phyloP scores from a whole-genome alignment of 768 basidiomycete species.

The Coprinellus micaceus region DNA sequence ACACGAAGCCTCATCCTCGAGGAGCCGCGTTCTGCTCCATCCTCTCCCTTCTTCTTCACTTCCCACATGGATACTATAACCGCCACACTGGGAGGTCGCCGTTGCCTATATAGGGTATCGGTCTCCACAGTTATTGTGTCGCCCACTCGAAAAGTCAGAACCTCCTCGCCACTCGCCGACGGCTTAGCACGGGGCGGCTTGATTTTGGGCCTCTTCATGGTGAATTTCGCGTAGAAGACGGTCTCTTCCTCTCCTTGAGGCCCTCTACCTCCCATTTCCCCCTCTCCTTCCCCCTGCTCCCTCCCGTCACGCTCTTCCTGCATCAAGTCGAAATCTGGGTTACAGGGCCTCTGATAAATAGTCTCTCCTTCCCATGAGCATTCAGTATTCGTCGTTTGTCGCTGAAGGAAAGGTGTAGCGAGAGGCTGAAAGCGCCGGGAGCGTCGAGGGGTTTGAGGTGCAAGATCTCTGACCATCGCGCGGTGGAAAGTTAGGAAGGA shows the following conservation, averaged over 20 bases:
- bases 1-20: conserved; percentile 53
- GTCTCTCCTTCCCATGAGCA: conserved; percentile 26
- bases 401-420: conserved; percentile 21
- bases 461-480: conserved; percentile 8
- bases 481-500: not conserved
- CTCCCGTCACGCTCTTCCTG: conserved; percentile 20
- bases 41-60: conserved; percentile 21
- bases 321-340: conserved; percentile 20
- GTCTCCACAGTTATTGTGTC: conserved; percentile 65
- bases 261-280: conserved; percentile 13
- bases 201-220: conserved; percentile 27
- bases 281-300: conserved; percentile 3
- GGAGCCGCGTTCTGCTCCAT: conserved; percentile 13
- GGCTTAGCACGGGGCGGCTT: conserved; percentile 23
- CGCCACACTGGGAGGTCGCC: conserved; percentile 55
- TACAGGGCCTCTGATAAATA: conserved; percentile 21
- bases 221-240: conserved; percentile 32
- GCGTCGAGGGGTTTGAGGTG: conserved; percentile 28
- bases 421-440: conserved; percentile 29
- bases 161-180: conserved; percentile 17
- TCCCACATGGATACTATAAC: conserved; percentile 74
- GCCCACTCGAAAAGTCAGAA: conserved; percentile 47
- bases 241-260: conserved; percentile 24
- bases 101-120: conserved; percentile 36
- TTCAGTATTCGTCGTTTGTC: conserved; percentile 12